Conservation (phyloP, 139 green algal genomes). For the Chlorella sp. region DNA sequence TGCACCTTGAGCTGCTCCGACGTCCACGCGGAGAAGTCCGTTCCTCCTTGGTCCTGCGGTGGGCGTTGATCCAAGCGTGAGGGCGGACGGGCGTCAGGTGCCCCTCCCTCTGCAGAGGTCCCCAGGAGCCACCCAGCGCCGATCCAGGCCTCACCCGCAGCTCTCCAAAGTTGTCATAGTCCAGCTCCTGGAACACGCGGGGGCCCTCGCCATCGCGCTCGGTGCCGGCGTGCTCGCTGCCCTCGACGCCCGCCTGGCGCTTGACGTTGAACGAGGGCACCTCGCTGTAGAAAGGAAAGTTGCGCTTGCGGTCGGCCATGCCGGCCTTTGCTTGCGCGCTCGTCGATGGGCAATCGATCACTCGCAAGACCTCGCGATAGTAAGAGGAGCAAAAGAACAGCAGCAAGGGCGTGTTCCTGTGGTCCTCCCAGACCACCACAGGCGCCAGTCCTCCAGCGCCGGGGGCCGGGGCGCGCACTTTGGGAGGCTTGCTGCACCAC, state of each 20-base stretch:
- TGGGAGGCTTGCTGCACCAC: no score
- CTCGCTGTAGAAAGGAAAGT: constrained; percentile 21
- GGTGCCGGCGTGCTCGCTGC: constrained; percentile 10
- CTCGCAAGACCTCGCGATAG: not conserved
- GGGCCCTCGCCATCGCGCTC: constrained; percentile 31
- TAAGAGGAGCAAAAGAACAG: no score
- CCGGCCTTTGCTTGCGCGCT: not conserved
- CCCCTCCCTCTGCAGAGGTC: not conserved
- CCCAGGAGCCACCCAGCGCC: not conserved
- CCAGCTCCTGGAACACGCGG: constrained; percentile 40
- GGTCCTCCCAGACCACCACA: no score
- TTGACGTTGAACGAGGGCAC: constrained; percentile 12
- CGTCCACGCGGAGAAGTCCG: constrained; percentile 58
- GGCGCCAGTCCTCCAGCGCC: no score
- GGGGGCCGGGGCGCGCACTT: no score
- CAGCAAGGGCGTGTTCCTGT: no score
- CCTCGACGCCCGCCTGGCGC: constrained; percentile 5
- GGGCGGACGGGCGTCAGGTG: not conserved
- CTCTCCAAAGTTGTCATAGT: constrained; percentile 24
- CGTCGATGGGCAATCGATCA: no score
- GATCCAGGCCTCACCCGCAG: not conserved
- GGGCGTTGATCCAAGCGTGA: not conserved
- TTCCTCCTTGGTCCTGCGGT: constrained; percentile 16
- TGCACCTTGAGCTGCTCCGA: constrained; percentile 50
- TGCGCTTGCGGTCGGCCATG: constrained; percentile 5